Evolutionary conservation across 2,329 filamentous ascomycete species (phyloP), one percentile per base, ranked within the genome.

Genomic region (Cryphonectria parasitica): DNA sequence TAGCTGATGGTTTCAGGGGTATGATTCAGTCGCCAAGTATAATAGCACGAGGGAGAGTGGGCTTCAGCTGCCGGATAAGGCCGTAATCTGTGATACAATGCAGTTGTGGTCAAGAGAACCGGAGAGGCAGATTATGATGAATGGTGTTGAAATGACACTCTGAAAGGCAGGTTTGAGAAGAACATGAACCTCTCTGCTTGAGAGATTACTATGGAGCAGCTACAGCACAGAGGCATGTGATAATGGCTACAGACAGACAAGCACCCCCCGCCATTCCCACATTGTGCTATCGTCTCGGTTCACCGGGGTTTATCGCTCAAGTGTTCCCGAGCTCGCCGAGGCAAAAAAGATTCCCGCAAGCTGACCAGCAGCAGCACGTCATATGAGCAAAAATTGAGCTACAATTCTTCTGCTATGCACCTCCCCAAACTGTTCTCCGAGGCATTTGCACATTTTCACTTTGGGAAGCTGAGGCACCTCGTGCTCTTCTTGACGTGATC

Each of bases 221-320:
- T 45, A 49, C 45, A n/a, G 45, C n/a, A 17, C 10, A 31, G 45
- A 69, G 43, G 67, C 67, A 69, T 69, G 67, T 69, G 67, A 69
- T 66, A 28, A 19, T 66, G 62, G 45, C 2, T 17, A 17, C 54
- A 49, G 45, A n/a, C 45, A 49, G 17, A 15, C 34, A 34, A 6
- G 6, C 45, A 17, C 31, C 31, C 31, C 1, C 31, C 58, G 8
- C 25, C 58, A 34, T 39, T 36, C 25, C 31, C 28, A 22, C 31
- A 28, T 11, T 31, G 58, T 22, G 13, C 58, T 31, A 3, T 19
- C 39, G 58, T 22, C 58, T 39, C 41, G 63, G 63, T 43, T 36
- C 22, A 22, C 63, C 25, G 63, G 63, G 63, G 43, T 1, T 52
- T 28, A 13, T 34, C 56, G 63, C 34, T 52, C n/a, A 45, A 69